Base-by-base conservation (phyloP, 2,329 filamentous ascomycete genomes). In the Colletotrichum spinosum region DNA sequence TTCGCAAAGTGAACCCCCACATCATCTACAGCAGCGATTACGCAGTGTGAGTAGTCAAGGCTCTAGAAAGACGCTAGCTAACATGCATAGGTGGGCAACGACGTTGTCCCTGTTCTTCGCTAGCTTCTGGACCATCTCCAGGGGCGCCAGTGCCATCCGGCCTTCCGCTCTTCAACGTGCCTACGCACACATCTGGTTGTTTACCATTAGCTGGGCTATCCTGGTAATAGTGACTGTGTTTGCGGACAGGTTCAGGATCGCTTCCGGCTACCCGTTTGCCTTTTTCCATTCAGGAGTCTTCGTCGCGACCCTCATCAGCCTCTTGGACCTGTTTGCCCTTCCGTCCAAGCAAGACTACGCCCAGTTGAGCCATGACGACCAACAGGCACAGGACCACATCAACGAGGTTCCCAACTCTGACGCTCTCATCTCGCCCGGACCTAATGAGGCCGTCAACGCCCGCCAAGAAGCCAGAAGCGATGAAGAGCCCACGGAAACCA, bases 1-100 rank as follows among this genome's bases (percentile, higher is more conserved):
- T 97, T 46, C 87, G 87, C 42, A 97, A 96, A 76, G 80, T 95
- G 74, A 98, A 98, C 73, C 94, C 95, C 1, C 86, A 93, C 71
- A 93, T 98, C 71, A 83, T 96, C n/a, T 96, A 97, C 79, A 94
- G 93, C 78, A 97, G 92, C 71, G 86, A 90, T 52, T 98, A 96
- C 75, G 85, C 92, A 6, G 91, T 97, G 73, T 86, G 74, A 76
- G 83, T 79, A 8, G 0, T 17, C 11, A 2, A 25, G 8, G 42
- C 34, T 17, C 35, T 11, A n/a, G 6, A 35, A 3, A 15, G 13
- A 42, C 9, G 13, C 6, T 46, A n/a, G 13, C 55, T 58, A 17
- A 58, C 45, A 17, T 3, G 7, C 33, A 1, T 42, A 85, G 83
- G 1, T 97, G 94, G 93, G 88, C 88, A 35, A 97, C 97, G 90